Percentiles rank a stretch among this genome's conserved stretches.
These are phyloP conservation scores for Cutaneotrichosporon sp. DNA, from an alignment of 1,284 basidiomycete species.

Conservation along the genomic window DNA sequence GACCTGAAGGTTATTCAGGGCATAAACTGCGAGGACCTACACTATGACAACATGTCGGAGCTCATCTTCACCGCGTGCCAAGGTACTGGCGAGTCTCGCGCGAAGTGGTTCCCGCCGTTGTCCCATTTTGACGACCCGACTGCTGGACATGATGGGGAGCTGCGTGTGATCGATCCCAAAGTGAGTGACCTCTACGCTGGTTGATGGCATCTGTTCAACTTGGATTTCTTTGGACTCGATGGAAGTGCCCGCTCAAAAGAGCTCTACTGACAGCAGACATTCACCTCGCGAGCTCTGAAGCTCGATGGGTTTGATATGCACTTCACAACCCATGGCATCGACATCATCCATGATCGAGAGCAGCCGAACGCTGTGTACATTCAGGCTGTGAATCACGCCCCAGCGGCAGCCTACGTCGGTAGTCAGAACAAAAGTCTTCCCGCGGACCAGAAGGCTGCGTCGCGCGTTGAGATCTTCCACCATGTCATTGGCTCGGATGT, in stretches of 20 bases:
- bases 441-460: slow-evolving; percentile 12
- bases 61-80: slow-evolving; percentile 15
- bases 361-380: slow-evolving; percentile 24
- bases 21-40: slow-evolving; percentile 19
- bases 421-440: slow-evolving; percentile 7
- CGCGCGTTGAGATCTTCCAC: slow-evolving; percentile 35
- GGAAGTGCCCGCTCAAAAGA: too few species aligned
- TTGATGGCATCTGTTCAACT: too few species aligned
- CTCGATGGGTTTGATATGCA: slow-evolving; percentile 20
- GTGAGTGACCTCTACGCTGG: too few species aligned
- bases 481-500: slow-evolving; percentile 15
- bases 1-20: slow-evolving; percentile 8
- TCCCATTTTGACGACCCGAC: slow-evolving; percentile 14
- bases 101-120: slow-evolving; percentile 38
- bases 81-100: slow-evolving; percentile 8
- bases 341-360: slow-evolving; percentile 24
- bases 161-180: slow-evolving; percentile 28
- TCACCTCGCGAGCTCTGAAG: slow-evolving; percentile 15
- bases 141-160: slow-evolving; percentile 10
- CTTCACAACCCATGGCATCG: slow-evolving; percentile 37
- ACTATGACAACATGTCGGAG: slow-evolving; percentile 2
- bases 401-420: slow-evolving; percentile 2
- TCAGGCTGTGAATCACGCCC: slow-evolving; percentile 33
- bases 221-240: too few species aligned
- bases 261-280: too few species aligned